These are phyloP conservation scores for Arthrobotrys megalospora DNA, from an alignment of 2,329 filamentous ascomycete species.

Conservation along the genomic window DNA sequence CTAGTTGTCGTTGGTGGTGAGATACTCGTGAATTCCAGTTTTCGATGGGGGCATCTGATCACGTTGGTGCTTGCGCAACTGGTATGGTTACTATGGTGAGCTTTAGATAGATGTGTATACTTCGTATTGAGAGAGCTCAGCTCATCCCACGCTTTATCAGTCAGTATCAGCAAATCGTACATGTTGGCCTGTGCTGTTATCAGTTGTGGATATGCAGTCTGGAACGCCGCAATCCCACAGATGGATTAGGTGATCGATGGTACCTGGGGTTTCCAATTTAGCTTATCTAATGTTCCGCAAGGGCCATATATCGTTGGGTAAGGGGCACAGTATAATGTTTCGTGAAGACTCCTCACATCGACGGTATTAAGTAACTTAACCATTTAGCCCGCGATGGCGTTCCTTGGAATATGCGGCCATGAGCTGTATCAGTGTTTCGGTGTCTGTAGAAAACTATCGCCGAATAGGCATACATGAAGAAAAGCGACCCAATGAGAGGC, in stretches of 20 bases:
- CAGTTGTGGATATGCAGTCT: slow-evolving; percentile 20
- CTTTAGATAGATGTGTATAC: neutral
- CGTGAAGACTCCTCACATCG: slow-evolving; percentile 38
- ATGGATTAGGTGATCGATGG: slow-evolving; percentile 49
- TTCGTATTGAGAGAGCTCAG: slow-evolving; percentile 42
- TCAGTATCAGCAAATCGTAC: slow-evolving; percentile 19
- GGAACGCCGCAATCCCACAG: slow-evolving; percentile 24
- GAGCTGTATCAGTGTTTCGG: slow-evolving; percentile 16
- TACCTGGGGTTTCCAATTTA: slow-evolving; percentile 22
- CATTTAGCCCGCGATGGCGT: slow-evolving; percentile 44
- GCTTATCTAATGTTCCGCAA: slow-evolving; percentile 46
- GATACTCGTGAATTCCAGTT: slow-evolving; percentile 14
- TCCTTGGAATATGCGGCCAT: slow-evolving; percentile 45
- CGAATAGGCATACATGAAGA: slow-evolving; percentile 53
- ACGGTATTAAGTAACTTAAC: slow-evolving; percentile 57
- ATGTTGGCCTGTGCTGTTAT: slow-evolving; percentile 28
- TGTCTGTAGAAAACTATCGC: slow-evolving; percentile 42
- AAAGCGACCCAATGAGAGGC: slow-evolving; percentile 36
- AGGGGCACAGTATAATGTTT: slow-evolving; percentile 34
- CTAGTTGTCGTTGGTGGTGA: neutral
- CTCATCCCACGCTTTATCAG: slow-evolving; percentile 50
- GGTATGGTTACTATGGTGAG: slow-evolving; percentile 35
- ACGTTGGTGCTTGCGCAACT: slow-evolving; percentile 48
- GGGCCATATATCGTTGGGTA: slow-evolving; percentile 41
- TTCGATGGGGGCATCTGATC: slow-evolving; percentile 7